Evolutionary conservation across 2,329 filamentous ascomycete genomes (phyloP).

Genomic region (Hymenoscyphus albidus): DNA sequence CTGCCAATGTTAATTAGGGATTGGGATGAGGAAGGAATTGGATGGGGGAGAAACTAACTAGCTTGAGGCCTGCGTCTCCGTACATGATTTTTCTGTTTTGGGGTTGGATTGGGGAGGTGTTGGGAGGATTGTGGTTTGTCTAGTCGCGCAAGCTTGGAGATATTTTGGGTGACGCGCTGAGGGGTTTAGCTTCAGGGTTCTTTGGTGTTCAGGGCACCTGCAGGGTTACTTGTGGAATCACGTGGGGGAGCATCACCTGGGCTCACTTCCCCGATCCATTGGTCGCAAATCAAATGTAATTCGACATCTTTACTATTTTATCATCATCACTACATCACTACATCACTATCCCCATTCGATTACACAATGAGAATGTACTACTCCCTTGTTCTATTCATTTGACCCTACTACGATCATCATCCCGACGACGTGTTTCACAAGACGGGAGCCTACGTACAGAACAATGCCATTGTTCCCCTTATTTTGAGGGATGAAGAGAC

Average conservation of each 20-base stretch:
- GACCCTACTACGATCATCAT: too few relatives aligned
- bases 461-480: slow-evolving; percentile 7
- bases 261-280: neutral
- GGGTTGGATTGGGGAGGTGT: neutral
- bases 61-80: slow-evolving; percentile 66
- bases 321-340: neutral
- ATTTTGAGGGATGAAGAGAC: slow-evolving; percentile 1
- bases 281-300: too few relatives aligned
- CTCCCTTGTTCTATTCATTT: neutral
- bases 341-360: neutral
- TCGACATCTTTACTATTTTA: neutral
- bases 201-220: too few relatives aligned
- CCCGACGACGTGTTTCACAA: neutral
- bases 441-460: slow-evolving; percentile 8
- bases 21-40: neutral
- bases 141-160: slow-evolving; percentile 9
- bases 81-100: slow-evolving; percentile 50
- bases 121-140: slow-evolving; percentile 2
- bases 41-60: slow-evolving; percentile 43
- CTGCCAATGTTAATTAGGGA: slow-evolving; percentile 42
- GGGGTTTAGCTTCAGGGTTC: neutral
- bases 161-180: neutral
- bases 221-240: neutral
- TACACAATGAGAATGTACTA: too few relatives aligned
- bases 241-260: neutral